Base-by-base conservation (phyloP, 2,329 filamentous ascomycete genomes). In the Colletotrichum zoysiae region DNA sequence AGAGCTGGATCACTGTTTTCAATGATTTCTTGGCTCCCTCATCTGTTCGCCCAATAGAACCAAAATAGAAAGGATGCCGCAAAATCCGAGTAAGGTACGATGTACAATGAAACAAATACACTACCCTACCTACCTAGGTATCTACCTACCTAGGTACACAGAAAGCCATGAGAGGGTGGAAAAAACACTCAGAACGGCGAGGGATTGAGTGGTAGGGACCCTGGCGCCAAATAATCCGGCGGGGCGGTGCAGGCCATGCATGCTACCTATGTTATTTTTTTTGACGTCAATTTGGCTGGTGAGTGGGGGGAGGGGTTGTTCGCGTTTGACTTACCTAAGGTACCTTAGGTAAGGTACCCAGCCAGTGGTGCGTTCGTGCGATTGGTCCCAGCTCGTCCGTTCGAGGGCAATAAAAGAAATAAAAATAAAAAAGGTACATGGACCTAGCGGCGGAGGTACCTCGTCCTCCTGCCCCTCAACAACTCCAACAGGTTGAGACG, bases 251-350 rank as follows among this genome's bases (percentile, higher is more conserved):
- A 42, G 53, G 33, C 70, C 58, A 18, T 53, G 8, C 26, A 26
- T 26, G 5, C 14, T 12, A 20, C 9, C 14, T 12, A 20, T 20
- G 2, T 57, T 62, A 64, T 69, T 61, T 62, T 65, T 62, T 70
- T 72, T 72, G 70, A 72, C 70, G 70, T 72, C 70, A 72, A 72
- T 72, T 72, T 71, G 55, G 55, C 64, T 48, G 59, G 59, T 35
- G 40, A 26, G 64, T 65, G 70, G 70, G 69, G 69, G 70, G 66
- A 70, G 70, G 70, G 70, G 65, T 72, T 50, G 50, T 64, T 68
- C 58, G 44, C 65, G 69, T 71, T 71, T 68, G 65, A 63, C 65
- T 58, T 63, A 44, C 35, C 35, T 11, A 38, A 38, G 35, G 35
- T 38, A 38, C 35, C 8, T 11, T 38, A 38, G 8, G 35, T 38